Evolutionary conservation across 75 land plant species (phyloP), one percentile per base, ranked within the genome.

Genomic region (Pinus albicaulis): DNA sequence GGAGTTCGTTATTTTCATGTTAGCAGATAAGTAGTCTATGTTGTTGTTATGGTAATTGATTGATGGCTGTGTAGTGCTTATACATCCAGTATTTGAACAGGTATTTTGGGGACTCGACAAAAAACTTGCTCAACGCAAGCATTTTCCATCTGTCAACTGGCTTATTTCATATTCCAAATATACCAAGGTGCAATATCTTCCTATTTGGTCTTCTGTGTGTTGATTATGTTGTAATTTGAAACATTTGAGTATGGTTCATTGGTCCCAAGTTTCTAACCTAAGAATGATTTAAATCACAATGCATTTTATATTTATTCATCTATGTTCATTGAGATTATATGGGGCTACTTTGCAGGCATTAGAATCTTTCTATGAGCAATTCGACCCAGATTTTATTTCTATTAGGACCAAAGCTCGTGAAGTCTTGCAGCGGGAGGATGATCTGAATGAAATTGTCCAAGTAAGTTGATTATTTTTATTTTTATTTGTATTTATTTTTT

Each of bases 21-120:
- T 10, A 62, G 25, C 8, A 7, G 14, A 23, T 17, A 24, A 34
- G 22, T 19, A 19, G 1, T 23, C 13, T 31, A 70, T 23, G 28
- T 7, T 19, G 16, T 75, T 28, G 5, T 20, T 63, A 36, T 59
- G 74, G n/a, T 36, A n/a, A 14, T 56, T 34, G 7, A 48, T 52
- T 11, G 55, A 56, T 34, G 7, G 34, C 7, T 20, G 15, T 68
- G 24, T 68, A 24, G 17, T 25, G 6, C 53, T 57, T 76, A 59
- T 68, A 23, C 26, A 19, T 76, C 20, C 17, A 16, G 10, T 64
- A 36, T 25, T 25, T 23, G 68, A 71, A 70, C 85, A 98, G 99
- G 99, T 98, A 15, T 98, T 98, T 78, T 98, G 99, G 99, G 99
- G 99, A 74, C 89, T 98, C 34, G 99, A 98, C 78, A 98, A 98